Conservation (phyloP, 148 eudicot genomes). For the Amaranthus palmeri region DNA sequence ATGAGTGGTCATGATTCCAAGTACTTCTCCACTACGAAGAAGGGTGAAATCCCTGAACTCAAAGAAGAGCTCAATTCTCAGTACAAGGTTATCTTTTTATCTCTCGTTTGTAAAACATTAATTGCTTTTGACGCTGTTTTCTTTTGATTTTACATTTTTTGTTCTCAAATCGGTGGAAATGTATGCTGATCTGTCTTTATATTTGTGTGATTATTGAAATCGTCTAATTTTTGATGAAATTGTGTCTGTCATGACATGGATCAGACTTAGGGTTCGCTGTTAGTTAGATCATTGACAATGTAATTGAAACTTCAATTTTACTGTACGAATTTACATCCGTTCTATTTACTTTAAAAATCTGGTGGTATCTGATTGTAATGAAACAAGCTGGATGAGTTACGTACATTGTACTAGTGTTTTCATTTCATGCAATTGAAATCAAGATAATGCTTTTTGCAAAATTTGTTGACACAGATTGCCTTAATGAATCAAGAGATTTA, state of each 20-base stretch:
- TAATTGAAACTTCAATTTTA: conserved; percentile 7
- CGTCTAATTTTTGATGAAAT: background rate
- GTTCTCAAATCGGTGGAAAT: conserved; percentile 4
- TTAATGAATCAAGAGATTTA: background rate
- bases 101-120: background rate
- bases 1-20: conserved; percentile 99
- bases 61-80: conserved; percentile 99
- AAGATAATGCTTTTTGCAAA: background rate
- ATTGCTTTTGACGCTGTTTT: background rate
- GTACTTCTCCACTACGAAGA: conserved; percentile 97
- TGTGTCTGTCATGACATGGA: conserved; percentile 3
- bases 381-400: background rate
- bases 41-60: conserved; percentile 99
- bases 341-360: background rate
- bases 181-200: conserved; percentile 31
- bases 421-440: background rate
- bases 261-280: conserved; percentile 14
- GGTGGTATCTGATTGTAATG: background rate
- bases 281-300: background rate
- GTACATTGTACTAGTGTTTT: background rate
- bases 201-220: conserved; percentile 7
- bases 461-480: background rate
- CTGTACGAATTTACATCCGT: background rate
- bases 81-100: conserved; percentile 58
- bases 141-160: background rate